Percentiles rank a stretch among this genome's conserved stretches.
Conservation (phyloP, 2,329 filamentous ascomycete species). For the Aspergillus quadricinctus region DNA sequence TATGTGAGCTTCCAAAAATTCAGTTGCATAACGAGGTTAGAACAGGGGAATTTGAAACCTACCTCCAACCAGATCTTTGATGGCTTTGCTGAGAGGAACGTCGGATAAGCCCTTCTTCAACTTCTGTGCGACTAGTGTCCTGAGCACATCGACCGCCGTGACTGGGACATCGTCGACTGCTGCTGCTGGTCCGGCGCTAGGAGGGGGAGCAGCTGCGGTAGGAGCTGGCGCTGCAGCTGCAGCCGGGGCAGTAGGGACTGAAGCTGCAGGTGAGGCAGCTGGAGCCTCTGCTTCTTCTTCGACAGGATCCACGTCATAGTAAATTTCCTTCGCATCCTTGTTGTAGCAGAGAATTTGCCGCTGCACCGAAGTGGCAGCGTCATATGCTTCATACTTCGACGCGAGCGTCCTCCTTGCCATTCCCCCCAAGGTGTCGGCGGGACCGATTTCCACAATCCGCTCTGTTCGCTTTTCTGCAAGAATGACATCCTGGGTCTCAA, state of each 20-base stretch:
- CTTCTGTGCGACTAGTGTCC: slow-evolving; percentile 90
- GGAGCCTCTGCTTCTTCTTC: slow-evolving; percentile 74
- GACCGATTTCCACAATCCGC: slow-evolving; percentile 95
- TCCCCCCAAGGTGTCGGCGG: slow-evolving; percentile 90
- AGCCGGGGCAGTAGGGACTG: slow-evolving; percentile 43
- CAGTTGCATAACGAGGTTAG: background rate
- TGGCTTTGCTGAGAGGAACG: slow-evolving; percentile 89
- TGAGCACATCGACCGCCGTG: slow-evolving; percentile 81
- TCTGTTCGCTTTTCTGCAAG: slow-evolving; percentile 93
- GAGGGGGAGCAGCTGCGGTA: slow-evolving; percentile 55
- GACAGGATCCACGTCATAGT: slow-evolving; percentile 95
- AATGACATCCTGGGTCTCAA: slow-evolving; percentile 99
- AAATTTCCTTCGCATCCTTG: slow-evolving; percentile 98
- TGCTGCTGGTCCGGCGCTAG: slow-evolving; percentile 77
- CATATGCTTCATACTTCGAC: slow-evolving; percentile 97
- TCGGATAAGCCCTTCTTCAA: slow-evolving; percentile 90
- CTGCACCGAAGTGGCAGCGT: slow-evolving; percentile 93
- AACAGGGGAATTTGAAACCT: slow-evolving; percentile 37
- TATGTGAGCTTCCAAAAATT: slow-evolving; percentile 6
- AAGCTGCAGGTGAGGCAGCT: slow-evolving; percentile 32
- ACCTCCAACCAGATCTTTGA: slow-evolving; percentile 98
- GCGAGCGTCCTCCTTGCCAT: slow-evolving; percentile 96
- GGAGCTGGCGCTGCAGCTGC: slow-evolving; percentile 52
- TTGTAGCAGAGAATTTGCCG: slow-evolving; percentile 98
- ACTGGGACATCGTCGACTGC: slow-evolving; percentile 83